Percentiles rank a stretch among this genome's conserved stretches.
These are phyloP conservation scores for Mentha longifolia DNA, from an alignment of 257 asterid genomes.

Conservation along the genomic window DNA sequence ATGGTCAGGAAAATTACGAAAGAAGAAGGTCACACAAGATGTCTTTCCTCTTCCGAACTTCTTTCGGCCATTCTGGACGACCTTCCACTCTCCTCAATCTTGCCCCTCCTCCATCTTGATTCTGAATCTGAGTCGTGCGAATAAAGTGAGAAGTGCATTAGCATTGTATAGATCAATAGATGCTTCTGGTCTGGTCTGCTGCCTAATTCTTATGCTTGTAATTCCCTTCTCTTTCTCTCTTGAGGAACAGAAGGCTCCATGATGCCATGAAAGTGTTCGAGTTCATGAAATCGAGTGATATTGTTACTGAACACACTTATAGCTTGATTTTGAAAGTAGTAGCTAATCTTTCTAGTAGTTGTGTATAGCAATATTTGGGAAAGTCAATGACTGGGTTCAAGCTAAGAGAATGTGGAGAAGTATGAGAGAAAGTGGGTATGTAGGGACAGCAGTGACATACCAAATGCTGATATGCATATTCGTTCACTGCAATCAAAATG, in stretches of 20 bases:
- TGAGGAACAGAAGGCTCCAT: conserved; percentile 64
- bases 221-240: conserved; percentile 73
- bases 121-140: conserved; percentile 76
- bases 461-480: conserved; percentile 74
- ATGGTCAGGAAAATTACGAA: too few relatives aligned
- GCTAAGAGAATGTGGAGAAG: conserved; percentile 70
- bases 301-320: conserved; percentile 67
- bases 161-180: conserved; percentile 73
- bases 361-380: conserved; percentile 66
- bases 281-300: conserved; percentile 55
- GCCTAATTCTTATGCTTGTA: conserved; percentile 82
- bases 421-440: conserved; percentile 46
- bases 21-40: too few relatives aligned
- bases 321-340: conserved; percentile 82
- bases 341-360: conserved; percentile 51
- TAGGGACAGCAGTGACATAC: conserved; percentile 74
- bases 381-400: conserved; percentile 60
- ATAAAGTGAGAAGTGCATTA: conserved; percentile 68
- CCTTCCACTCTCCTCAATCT: too few relatives aligned
- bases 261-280: conserved; percentile 68
- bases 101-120: too few relatives aligned
- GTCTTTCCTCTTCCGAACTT: too few relatives aligned
- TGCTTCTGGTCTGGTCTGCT: conserved; percentile 52
- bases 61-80: too few relatives aligned
- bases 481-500: conserved; percentile 77